Evolutionary conservation across 352 stramenopile genomes (phyloP), one percentile per base, ranked within the genome.

Genomic region (Peronosclerospora sorghi): DNA sequence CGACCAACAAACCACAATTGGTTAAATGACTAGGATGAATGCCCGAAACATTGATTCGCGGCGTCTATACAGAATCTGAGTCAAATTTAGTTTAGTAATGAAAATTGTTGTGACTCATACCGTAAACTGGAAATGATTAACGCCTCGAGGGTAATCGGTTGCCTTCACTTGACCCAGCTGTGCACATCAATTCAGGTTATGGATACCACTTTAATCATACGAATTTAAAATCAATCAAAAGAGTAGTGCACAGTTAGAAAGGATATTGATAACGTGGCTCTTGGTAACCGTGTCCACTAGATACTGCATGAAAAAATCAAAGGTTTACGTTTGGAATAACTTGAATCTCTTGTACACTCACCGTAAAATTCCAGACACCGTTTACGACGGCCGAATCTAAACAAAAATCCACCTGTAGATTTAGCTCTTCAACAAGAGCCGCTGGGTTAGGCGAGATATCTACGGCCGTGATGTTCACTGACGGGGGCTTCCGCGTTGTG

Each of bases 241-340:
- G 12, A 32, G 14, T 29, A 37, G 30, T 30, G 7, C 36, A 17
- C 17, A 30, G 28, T 34, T 51, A 35, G 23, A 51, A 70, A 81
- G 73, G 73, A 92, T 86, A 86, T 88, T 69, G 55, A 93, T 93
- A 47, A 90, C 77, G 59, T 89, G 78, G 36, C 73, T 75, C 60
- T 89, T 85, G 42, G 64, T 70, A 32, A 89, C 73, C 13, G 75
- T 86, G 53, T 93, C 80, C 27, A 89, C 80, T 14, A 93, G 58
- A 44, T 93, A 93, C 76, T 89, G 26, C 39, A 41, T 26, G 23
- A 26, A 29, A 32, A 37, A 13, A 35, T 17, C 15, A 14, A 17
- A 19, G 2, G 13, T 8, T 35, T 15, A n/a, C n/a, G 28, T 10
- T 13, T 15, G 9, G 9, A n/a, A 4, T 9, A 17, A 8, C 2